Evolutionary conservation across 2,329 filamentous ascomycete species (phyloP), one percentile per base, ranked within the genome.

Genomic region (Chaetomiaceae sp.): DNA sequence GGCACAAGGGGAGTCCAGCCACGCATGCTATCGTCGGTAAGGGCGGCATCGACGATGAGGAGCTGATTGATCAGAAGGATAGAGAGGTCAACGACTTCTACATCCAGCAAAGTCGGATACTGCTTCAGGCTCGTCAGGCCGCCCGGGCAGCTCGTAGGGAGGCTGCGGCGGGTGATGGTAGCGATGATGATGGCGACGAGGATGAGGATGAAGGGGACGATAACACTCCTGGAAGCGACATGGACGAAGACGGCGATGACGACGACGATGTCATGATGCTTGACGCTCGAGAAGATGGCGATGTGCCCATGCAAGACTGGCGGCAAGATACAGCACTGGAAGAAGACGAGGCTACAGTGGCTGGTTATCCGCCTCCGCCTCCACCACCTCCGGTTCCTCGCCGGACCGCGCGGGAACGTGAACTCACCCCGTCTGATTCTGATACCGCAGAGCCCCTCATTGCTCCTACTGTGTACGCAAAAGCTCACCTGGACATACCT

Each of bases 1-100:
- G 94, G 94, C 82, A 85, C 29, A 82, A 86, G 59, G 94, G 94
- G 5, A 97, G 94, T 65, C 80, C 82, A 51, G 94, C 87, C 6
- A 85, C 79, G 40, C 92, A 97, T 67, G 86, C 84, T 18, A 79
- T 82, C 57, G 85, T 94, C 57, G 90, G 89, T 13, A 81, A 84
- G 65, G 81, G 85, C 59, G 89, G 89, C 9, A 85, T 95, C 21
- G 87, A 94, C 65, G 90, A 95, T 64, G 89, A 95, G 62, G 84
- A 88, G 59, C 74, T 75, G 41, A 76, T 86, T 38, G 84, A 87
- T 5, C 65, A 57, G 68, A 37, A 69, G 68, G 58, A 60, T 10
- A 47, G 51, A 16, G 66, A 70, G 42, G 55, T 63, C 33, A 63
- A 64, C 45, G 61, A 67, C 16, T 67, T 73, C 38, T 66, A 76